Base-by-base conservation (phyloP, 257 asterid genomes). In the Cinchona pubescens region DNA sequence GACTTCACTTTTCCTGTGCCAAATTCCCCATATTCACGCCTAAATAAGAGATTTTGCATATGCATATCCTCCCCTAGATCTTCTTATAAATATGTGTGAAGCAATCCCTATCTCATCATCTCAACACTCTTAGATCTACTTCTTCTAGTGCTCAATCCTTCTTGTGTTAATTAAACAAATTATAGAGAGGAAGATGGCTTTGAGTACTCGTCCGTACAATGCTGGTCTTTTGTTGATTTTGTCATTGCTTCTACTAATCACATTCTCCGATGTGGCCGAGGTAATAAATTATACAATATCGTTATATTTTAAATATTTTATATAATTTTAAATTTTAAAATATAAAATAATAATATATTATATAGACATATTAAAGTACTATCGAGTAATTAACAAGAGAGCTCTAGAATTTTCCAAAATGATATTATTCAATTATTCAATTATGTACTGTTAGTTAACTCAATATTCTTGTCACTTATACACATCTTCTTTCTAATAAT, bases 11-110 rank as follows among this genome's bases (percentile, higher is more conserved):
- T 73, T 77, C 77, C 58, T 71, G 72, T 73, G 81, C 51, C 32
- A 66, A 66, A 38, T 67, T 77, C 42, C 87, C 93, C 62, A 70
- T 53, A 73, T 83, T 79, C 74, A 76, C 88, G 91, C 89, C 93
- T 69, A 69, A 66, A 79, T 59, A 35, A 71, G 30, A 69, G 88
- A 64, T n/a, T 19, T 58, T 69, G 1, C 34, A 4, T 2, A 29
- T 29, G 2, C 35, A 25, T 14, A 21, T 43, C 8, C 21, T 7
- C 16, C 27, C 16, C 27, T 40, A 25, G 49, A n/a, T 45, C 25
- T 5, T 27, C 71, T 80, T 83, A 83, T 83, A 83, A 76, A 76
- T 84, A 71, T 76, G 34, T 19, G 34, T 19, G 7, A 55, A 35
- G 49, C 9, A 0, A 48, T 53, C 45, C 43, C 73, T 40, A 30